Evolutionary conservation across 1,284 basidiomycete species (phyloP).

Genomic region (Rhodotorula sp.): DNA sequence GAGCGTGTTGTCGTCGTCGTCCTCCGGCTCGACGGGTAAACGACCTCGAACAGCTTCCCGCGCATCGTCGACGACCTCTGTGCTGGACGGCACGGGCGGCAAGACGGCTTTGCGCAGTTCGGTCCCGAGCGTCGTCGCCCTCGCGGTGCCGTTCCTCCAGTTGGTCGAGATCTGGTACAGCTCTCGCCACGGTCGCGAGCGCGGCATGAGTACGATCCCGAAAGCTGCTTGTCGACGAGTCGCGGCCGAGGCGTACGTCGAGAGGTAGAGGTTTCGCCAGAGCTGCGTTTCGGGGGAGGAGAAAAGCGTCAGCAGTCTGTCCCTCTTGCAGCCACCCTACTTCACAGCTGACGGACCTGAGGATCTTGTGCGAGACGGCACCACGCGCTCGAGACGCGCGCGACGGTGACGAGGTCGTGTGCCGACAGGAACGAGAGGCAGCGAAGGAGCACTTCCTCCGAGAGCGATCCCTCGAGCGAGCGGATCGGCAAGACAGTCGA

Average conservation of each 20-base stretch:
- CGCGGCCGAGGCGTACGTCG: conserved; percentile 20
- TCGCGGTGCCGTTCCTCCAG: conserved; percentile 38
- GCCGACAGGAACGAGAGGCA: conserved; percentile 32
- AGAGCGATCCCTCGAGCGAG: conserved; percentile 31
- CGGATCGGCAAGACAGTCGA: not conserved
- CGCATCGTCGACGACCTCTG: not conserved
- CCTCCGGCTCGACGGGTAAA: not conserved
- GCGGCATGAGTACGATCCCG: not conserved
- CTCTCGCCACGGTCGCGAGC: conserved; percentile 37
- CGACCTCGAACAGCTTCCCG: not conserved
- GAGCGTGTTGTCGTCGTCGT: conserved; percentile 16
- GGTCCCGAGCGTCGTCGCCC: conserved; percentile 19
- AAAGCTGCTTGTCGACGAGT: conserved; percentile 1
- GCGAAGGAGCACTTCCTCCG: conserved; percentile 36
- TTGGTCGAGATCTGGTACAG: conserved; percentile 41
- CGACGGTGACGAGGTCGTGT: conserved; percentile 25
- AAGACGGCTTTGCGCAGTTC: conserved; percentile 27
- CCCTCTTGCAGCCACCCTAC: not conserved
- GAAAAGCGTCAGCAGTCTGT: not conserved
- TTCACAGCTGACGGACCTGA: conserved; percentile 2
- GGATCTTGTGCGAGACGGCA: conserved; percentile 31
- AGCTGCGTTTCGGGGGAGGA: conserved; percentile 22
- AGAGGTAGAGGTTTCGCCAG: conserved; percentile 37
- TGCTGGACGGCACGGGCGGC: conserved; percentile 3
- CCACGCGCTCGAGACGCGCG: conserved; percentile 30